These are phyloP conservation scores for Hemerocallis citrina DNA, from an alignment of 106 monocot genomes.

Conservation along the genomic window DNA sequence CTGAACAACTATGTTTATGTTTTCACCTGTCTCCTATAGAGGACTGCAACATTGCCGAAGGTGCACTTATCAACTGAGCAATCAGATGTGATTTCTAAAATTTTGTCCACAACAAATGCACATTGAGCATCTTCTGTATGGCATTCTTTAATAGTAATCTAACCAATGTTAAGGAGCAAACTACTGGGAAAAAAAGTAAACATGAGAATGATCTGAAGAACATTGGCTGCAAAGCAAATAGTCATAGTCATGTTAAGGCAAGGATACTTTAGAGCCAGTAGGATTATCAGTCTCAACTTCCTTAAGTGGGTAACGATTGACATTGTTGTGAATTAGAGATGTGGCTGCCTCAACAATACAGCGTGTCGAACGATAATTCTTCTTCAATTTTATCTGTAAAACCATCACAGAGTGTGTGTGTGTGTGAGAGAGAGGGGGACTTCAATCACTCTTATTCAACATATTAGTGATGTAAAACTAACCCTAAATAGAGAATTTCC, in stretches of 20 bases:
- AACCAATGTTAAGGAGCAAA: conserved; percentile 23
- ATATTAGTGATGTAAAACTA: too few species aligned
- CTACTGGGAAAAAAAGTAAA: not conserved
- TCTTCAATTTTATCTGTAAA: conserved; percentile 65
- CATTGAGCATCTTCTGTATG: conserved; percentile 87
- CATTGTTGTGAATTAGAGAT: conserved; percentile 67
- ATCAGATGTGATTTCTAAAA: conserved; percentile 70
- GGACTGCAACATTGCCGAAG: conserved; percentile 64
- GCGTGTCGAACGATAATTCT: conserved; percentile 86
- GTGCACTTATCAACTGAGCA: conserved; percentile 27
- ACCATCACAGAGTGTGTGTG: too few species aligned
- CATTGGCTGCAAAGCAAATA: not conserved
- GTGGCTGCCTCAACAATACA: conserved; percentile 93
- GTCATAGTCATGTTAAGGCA: not conserved
- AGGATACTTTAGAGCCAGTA: conserved; percentile 68
- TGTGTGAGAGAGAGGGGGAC: not conserved
- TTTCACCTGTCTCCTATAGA: conserved; percentile 82
- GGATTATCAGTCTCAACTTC: conserved; percentile 70
- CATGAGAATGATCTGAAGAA: not conserved
- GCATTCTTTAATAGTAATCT: conserved; percentile 89
- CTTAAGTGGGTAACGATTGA: conserved; percentile 49
- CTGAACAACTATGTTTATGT: not conserved
- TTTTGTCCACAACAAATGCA: conserved; percentile 89
- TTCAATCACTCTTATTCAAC: not conserved
- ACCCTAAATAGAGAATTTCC: too few species aligned